A percentile compares a stretch with the other conserved stretches of the same genome.
Conservation (phyloP, 2,329 filamentous ascomycete genomes). For the Fusarium nematophilum region DNA sequence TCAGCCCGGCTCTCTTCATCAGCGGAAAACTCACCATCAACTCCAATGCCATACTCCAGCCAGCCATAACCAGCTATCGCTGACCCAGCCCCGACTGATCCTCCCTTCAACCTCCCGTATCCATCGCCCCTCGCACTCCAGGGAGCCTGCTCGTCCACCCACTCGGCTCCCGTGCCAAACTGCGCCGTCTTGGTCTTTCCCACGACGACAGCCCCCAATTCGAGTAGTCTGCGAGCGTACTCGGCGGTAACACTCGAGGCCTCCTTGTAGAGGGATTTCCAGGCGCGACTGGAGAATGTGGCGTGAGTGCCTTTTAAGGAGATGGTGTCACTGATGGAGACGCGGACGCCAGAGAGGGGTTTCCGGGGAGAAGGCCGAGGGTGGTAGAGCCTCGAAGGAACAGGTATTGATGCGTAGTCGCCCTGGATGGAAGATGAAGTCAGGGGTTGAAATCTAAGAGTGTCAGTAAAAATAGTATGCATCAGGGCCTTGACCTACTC, state of each 20-base stretch:
- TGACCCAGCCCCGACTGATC: conserved; percentile 53
- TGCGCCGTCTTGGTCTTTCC: conserved; percentile 65
- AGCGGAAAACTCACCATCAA: conserved; percentile 48
- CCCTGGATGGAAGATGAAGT: conserved; percentile 42
- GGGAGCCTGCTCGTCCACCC: conserved; percentile 54
- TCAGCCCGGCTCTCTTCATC: conserved; percentile 25
- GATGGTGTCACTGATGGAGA: conserved; percentile 50
- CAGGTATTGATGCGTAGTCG: conserved; percentile 47
- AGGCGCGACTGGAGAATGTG: conserved; percentile 68
- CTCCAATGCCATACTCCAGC: conserved; percentile 51
- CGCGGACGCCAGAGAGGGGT: conserved; percentile 52
- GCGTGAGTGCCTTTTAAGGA: conserved; percentile 63
- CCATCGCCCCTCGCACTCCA: conserved; percentile 61
- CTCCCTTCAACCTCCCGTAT: conserved; percentile 52
- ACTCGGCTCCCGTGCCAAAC: conserved; percentile 58
- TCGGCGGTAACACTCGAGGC: conserved; percentile 58
- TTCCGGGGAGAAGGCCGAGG: conserved; percentile 42
- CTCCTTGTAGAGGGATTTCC: conserved; percentile 62
- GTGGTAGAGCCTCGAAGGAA: conserved; percentile 53
- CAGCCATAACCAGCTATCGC: conserved; percentile 55
- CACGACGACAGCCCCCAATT: conserved; percentile 67
- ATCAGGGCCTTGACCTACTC: conserved; percentile 32
- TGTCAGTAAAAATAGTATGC: conserved; percentile 12
- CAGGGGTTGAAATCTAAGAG: conserved; percentile 47
- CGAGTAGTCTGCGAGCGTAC: conserved; percentile 65